Evolutionary conservation across 805 yeast species (phyloP), one percentile per base, ranked within the genome.

Genomic region (Saccharomycopsis selenospora): DNA sequence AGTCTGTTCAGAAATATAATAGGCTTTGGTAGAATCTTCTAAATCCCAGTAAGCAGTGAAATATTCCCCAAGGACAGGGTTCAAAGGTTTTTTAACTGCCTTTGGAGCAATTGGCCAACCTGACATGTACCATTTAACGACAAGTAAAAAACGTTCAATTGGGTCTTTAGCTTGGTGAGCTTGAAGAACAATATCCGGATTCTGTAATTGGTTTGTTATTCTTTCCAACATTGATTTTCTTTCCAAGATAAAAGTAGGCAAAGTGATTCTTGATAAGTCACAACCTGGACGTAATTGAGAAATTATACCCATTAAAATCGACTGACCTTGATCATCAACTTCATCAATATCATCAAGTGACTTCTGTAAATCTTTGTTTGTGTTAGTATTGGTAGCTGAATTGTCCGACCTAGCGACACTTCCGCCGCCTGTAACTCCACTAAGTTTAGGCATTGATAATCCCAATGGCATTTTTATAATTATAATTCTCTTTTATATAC

Each of bases 71-170:
- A 93, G 63, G 4, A 93, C 88, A 1, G 99, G 99, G 61, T 93
- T 93, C 59, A 93, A 71, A 0, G 99, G 99, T 65, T 93, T 93
- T 64, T 93, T 93, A 13, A 93, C 99, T 3, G 98, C 99, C 62
- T 91, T 91, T 25, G 98, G 99, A 1, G 97, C 93, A 63, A 93
- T 93, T 62, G 93, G 97, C 98, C 98, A 93, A 43, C 95, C 88
- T 2, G 96, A 78, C 64, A 93, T 72, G 63, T 93, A 93, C 96
- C 96, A 91, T 59, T 80, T 79, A 20, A 85, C 81, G 5, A 91
- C 82, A 40, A 76, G 68, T 4, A 87, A 60, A 58, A 93, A 90
- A 50, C 98, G 75, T 49, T 77, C 72, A 20, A 82, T 58, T 2
- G 81, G 79, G 55, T 85, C 85, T 2, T 63, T 61, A 2, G 75